Base-by-base conservation (phyloP, 306 rosid genomes). In the Lathyrus sativus region DNA sequence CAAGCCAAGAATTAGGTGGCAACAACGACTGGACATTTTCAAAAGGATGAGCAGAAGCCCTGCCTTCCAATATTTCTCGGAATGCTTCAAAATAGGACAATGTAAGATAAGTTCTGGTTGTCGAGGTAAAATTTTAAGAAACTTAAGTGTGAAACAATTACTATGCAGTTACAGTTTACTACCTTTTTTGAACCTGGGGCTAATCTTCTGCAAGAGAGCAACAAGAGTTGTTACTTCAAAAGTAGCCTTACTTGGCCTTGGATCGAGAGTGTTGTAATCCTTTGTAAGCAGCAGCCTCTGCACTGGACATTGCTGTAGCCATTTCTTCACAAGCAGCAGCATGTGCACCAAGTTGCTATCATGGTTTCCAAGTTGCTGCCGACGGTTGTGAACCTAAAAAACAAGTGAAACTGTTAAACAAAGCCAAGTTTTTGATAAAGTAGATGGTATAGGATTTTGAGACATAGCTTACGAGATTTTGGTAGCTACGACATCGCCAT, bases 1-100 rank as follows among this genome's bases (percentile, higher is more conserved):
- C 99, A 49, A 95, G 88, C 99, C 99, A 95, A 0, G 88, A 87
- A 83, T 88, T 90, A 44, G 99, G 99, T 9, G 96, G 99, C 82
- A 95, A 74, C 81, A 95, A 67, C 62, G 99, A 95, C 78, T 85
- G 97, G 70, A 95, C 97, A 77, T 88, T 95, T 82, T 95, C 99
- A 75, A 95, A 95, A 67, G 99, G 99, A 80, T 95, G 99, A 29
- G 99, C 96, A 19, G 95, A 82, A 66, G 95, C 90, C 78, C 91
- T 90, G 64, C 72, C 85, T 80, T 95, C 99, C 95, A 95, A 72
- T 80, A 90, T 87, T 78, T 95, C 97, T 54, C 92, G 95, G 74
- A 95, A 87, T 72, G 96, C 99, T 95, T 77, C 76, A 83, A 56
- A 68, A 72, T 70, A 58, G 46, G 38, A 81, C 11, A 39, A n/a